A percentile compares a stretch with the other conserved stretches of the same genome.
phyloP scores from a whole-genome alignment of 2,329 filamentous ascomycete species.

The Fonsecaea pedrosoi region DNA sequence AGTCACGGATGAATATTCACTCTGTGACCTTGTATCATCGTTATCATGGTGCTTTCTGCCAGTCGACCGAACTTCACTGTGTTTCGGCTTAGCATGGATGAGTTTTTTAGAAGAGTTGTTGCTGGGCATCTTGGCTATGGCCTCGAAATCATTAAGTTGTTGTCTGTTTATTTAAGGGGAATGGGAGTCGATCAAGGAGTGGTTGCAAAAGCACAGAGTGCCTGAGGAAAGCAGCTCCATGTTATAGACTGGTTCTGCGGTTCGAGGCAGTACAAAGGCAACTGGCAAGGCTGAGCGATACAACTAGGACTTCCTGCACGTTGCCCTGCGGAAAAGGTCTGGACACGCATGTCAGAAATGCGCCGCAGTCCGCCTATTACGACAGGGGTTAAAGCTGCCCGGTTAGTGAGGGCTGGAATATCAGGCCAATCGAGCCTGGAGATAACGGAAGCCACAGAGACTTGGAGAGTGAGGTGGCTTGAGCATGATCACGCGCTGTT shows the following conservation, averaged over 20 bases:
- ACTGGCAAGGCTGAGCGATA: not conserved
- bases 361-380: not conserved
- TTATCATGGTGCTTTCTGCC: not conserved
- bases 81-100: not conserved
- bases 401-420: conserved; percentile 2
- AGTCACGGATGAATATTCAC: not conserved
- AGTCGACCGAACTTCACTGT: not conserved
- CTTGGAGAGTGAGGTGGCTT: not conserved
- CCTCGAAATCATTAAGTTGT: not conserved
- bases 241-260: not conserved
- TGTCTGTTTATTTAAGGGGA: not conserved
- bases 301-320: not conserved
- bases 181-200: not conserved
- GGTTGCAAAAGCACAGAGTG: not conserved
- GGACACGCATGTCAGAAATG: not conserved
- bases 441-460: not conserved
- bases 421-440: not conserved
- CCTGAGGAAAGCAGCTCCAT: not conserved
- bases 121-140: not conserved
- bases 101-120: not conserved
- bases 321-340: not conserved
- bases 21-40: not conserved
- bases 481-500: conserved; percentile 2
- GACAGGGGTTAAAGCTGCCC: not conserved
- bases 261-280: not conserved